A percentile compares a stretch with the other conserved stretches of the same genome.
Evolutionary conservation across 1,284 basidiomycete genomes (phyloP).

Genomic region (Apiotrichum siamense): DNA sequence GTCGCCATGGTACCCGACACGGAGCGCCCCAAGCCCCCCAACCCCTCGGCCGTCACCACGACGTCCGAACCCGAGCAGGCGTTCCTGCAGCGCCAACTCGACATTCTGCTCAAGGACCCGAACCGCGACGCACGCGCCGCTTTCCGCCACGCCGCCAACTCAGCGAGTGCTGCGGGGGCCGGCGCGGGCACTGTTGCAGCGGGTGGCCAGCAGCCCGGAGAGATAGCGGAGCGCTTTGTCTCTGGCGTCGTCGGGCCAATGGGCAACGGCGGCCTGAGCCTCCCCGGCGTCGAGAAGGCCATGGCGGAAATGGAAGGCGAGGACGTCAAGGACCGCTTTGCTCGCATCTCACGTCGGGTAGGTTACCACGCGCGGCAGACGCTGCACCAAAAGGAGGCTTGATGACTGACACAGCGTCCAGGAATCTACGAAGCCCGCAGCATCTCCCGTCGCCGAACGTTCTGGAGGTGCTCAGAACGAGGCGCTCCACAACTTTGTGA

Average conservation of each 20-base stretch:
- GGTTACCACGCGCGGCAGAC: constrained; percentile 3
- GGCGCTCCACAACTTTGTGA: constrained; percentile 46
- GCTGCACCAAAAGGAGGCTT: neutral
- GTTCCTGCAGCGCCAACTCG: constrained; percentile 81
- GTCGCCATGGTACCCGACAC: constrained; percentile 44
- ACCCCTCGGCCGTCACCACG: constrained; percentile 16
- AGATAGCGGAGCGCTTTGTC: constrained; percentile 40
- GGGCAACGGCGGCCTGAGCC: constrained; percentile 68
- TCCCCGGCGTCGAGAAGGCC: constrained; percentile 78
- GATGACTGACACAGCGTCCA: constrained; percentile 12
- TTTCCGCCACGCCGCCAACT: constrained; percentile 66
- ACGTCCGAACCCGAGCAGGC: constrained; percentile 63
- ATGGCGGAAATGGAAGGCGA: constrained; percentile 73
- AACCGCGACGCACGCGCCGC: constrained; percentile 80
- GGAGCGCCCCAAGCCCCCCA: constrained; percentile 17
- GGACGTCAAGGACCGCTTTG: constrained; percentile 41
- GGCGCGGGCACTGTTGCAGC: neutral
- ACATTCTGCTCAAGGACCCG: constrained; percentile 77
- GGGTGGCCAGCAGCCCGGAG: neutral
- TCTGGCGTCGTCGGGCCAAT: constrained; percentile 73
- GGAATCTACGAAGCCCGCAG: constrained; percentile 25
- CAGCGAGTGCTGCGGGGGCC: constrained; percentile 8
- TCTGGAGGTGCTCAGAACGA: constrained; percentile 38
- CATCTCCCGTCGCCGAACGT: constrained; percentile 10
- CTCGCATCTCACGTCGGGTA: constrained; percentile 32